These are phyloP conservation scores for Panicum miliaceum DNA, from an alignment of 176 grass and related monocot species.

Conservation along the genomic window DNA sequence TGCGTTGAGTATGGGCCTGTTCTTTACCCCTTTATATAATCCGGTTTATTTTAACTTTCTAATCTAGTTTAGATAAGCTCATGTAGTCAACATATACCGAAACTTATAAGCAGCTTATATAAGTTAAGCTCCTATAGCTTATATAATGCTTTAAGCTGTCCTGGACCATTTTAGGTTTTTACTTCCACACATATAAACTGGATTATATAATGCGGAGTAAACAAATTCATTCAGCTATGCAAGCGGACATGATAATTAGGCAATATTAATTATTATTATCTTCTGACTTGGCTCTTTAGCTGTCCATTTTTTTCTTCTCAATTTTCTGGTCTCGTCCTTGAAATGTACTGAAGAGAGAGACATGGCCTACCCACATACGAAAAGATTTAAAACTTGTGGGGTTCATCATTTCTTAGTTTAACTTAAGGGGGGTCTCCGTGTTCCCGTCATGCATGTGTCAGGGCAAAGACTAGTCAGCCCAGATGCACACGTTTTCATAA, in stretches of 20 bases:
- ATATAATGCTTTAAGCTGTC: too few relatives aligned
- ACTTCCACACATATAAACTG: too few relatives aligned
- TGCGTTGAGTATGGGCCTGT: neutral
- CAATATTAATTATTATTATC: neutral
- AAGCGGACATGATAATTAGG: neutral
- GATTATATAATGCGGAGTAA: too few relatives aligned
- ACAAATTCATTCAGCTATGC: neutral
- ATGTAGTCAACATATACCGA: too few relatives aligned
- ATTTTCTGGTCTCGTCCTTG: neutral
- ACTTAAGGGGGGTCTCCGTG: neutral
- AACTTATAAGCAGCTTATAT: too few relatives aligned
- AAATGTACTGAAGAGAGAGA: neutral
- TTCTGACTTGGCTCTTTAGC: neutral
- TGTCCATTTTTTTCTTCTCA: neutral
- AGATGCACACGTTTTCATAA: conserved; percentile 2
- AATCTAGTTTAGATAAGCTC: too few relatives aligned
- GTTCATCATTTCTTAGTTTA: neutral
- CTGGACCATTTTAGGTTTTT: too few relatives aligned
- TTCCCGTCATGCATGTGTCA: conserved; percentile 32
- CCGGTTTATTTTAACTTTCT: too few relatives aligned
- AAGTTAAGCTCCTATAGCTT: too few relatives aligned
- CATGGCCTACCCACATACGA: neutral
- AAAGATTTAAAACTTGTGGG: neutral
- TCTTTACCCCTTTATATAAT: too few relatives aligned
- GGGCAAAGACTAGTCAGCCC: conserved; percentile 25